A percentile compares a stretch with the other conserved stretches of the same genome.
These are phyloP conservation scores for Ophiocordyceps camponoti-leonardi DNA, from an alignment of 2,329 filamentous ascomycete species.

Conservation along the genomic window DNA sequence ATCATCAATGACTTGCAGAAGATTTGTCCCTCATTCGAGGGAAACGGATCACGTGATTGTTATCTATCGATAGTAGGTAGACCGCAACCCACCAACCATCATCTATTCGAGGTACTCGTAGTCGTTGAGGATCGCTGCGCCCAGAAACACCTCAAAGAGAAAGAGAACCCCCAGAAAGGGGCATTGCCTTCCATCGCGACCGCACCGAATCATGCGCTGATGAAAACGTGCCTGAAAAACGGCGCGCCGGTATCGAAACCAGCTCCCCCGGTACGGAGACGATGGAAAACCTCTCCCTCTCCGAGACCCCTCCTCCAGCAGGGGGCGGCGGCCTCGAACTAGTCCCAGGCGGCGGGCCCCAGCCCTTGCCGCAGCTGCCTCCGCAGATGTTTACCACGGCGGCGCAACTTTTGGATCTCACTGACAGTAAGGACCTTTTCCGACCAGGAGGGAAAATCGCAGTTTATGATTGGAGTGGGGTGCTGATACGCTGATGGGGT, in stretches of 20 bases:
- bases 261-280: constrained; percentile 2
- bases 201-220: background rate
- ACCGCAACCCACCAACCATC: background rate
- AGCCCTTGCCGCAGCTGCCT: constrained; percentile 47
- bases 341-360: constrained; percentile 14
- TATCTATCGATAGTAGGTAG: background rate
- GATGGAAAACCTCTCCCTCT: constrained; percentile 38
- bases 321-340: constrained; percentile 10
- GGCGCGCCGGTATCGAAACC: background rate
- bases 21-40: too few species aligned
- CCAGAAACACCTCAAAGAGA: too few species aligned
- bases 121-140: too few species aligned
- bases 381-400: constrained; percentile 99
- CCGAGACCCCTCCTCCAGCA: constrained; percentile 26
- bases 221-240: background rate
- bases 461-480: too few species aligned
- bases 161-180: too few species aligned
- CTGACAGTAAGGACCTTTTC: constrained; percentile 64
- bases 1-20: too few species aligned
- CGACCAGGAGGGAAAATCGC: too few species aligned
- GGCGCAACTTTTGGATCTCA: constrained; percentile 85
- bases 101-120: background rate
- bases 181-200: background rate
- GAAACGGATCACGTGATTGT: background rate
- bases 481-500: constrained; percentile 11